These are phyloP conservation scores for Inga oerstediana DNA, from an alignment of 306 rosid genomes.

Conservation along the genomic window DNA sequence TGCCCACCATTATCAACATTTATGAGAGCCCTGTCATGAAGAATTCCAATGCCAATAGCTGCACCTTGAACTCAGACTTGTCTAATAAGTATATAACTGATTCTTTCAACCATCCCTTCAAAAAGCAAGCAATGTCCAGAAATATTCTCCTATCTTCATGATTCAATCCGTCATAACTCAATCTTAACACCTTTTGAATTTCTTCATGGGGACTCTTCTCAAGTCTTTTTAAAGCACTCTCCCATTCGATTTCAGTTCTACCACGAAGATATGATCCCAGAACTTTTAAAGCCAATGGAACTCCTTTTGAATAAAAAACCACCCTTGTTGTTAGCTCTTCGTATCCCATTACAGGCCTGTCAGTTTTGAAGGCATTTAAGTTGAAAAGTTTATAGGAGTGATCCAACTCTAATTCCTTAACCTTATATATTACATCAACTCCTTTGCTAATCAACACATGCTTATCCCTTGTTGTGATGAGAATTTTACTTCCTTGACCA, in stretches of 20 bases:
- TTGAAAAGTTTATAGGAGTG: neutral
- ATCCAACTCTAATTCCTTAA: neutral
- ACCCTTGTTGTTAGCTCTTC: neutral
- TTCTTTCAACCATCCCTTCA: neutral
- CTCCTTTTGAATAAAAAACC: no score
- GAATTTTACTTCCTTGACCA: no score
- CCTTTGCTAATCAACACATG: no score
- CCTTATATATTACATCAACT: neutral
- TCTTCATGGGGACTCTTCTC: neutral
- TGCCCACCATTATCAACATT: neutral
- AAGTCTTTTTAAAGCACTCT: neutral
- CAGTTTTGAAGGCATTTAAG: neutral
- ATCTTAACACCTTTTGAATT: neutral
- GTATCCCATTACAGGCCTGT: neutral
- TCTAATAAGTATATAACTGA: neutral
- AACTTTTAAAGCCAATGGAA: no score
- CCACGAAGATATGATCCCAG: neutral
- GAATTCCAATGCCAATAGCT: neutral
- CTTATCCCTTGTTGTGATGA: no score
- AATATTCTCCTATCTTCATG: neutral
- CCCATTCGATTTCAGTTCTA: neutral
- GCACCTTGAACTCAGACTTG: neutral
- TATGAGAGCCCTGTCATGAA: slow-evolving; percentile 16
- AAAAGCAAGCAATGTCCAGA: slow-evolving; percentile 4
- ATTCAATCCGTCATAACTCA: neutral